These are phyloP conservation scores for Suhomyces kunorum DNA, from an alignment of 1,139 yeast species.

Conservation along the genomic window DNA sequence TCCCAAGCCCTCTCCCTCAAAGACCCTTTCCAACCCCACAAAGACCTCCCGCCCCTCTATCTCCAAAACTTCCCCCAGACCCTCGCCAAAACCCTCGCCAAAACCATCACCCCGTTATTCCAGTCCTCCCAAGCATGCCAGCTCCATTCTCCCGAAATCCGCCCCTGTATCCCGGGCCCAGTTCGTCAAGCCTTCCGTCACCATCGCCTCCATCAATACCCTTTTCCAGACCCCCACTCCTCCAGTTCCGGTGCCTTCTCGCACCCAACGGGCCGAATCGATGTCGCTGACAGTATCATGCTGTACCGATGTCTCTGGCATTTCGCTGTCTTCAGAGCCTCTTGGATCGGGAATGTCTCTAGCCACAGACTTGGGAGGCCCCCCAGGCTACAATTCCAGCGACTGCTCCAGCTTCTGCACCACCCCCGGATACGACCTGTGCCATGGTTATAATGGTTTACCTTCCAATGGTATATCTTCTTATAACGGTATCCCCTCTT, in stretches of 20 bases:
- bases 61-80: neutral
- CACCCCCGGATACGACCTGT: neutral
- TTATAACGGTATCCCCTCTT: too few relatives aligned
- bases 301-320: slow-evolving; percentile 1
- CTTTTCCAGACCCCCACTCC: slow-evolving; percentile 4
- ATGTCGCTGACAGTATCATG: slow-evolving; percentile 8
- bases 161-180: neutral
- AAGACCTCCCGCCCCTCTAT: too few relatives aligned
- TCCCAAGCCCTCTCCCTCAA: neutral
- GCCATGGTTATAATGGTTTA: too few relatives aligned
- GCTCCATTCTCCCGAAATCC: neutral
- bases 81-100: neutral
- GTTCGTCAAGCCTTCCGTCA: slow-evolving; percentile 26
- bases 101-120: neutral
- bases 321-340: slow-evolving; percentile 1
- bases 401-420: neutral
- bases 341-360: neutral
- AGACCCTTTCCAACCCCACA: too few relatives aligned
- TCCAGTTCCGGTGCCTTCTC: slow-evolving; percentile 2
- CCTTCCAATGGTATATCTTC: too few relatives aligned
- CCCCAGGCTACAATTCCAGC: neutral
- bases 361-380: neutral
- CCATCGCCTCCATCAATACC: slow-evolving; percentile 28
- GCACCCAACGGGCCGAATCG: slow-evolving; percentile 12
- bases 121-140: neutral